phyloP scores from a whole-genome alignment of 164 flowering plant species.

The Magnolia kwangsiensis region DNA sequence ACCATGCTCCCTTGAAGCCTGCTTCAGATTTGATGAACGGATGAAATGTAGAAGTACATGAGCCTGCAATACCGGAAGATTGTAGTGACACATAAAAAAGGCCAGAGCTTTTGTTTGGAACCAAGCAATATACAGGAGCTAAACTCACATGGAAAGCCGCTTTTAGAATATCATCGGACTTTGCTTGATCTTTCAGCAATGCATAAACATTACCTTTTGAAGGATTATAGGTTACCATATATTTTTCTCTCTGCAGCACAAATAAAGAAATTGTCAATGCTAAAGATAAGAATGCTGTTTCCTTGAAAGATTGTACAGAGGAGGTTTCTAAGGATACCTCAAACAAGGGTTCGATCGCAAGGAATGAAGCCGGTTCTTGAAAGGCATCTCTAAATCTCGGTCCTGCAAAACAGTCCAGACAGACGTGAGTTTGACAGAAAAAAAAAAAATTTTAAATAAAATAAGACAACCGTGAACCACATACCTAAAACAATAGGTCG shows the following conservation, averaged over 20 bases:
- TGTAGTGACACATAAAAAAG: neutral
- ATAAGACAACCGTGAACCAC: neutral
- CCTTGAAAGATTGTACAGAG: neutral
- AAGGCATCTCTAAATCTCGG: constrained; percentile 93
- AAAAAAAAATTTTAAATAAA: too few species aligned
- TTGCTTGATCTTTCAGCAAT: constrained; percentile 85
- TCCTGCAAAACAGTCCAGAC: constrained; percentile 41
- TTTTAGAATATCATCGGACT: constrained; percentile 91
- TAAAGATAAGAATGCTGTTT: neutral
- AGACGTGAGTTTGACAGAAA: neutral
- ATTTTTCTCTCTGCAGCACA: constrained; percentile 68
- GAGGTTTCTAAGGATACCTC: constrained; percentile 43
- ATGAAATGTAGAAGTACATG: constrained; percentile 81
- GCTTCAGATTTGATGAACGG: constrained; percentile 37
- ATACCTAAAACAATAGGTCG: constrained; percentile 80
- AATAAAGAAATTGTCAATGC: neutral
- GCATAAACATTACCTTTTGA: constrained; percentile 85
- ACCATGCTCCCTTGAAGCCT: constrained; percentile 17
- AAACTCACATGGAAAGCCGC: constrained; percentile 93
- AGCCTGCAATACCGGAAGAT: constrained; percentile 49
- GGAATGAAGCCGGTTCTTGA: constrained; percentile 78
- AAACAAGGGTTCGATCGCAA: constrained; percentile 75
- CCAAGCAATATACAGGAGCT: constrained; percentile 3
- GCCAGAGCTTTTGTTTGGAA: neutral
- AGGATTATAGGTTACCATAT: constrained; percentile 84